phyloP scores from a whole-genome alignment of 768 basidiomycete species.

The Lentinus brumalis region DNA sequence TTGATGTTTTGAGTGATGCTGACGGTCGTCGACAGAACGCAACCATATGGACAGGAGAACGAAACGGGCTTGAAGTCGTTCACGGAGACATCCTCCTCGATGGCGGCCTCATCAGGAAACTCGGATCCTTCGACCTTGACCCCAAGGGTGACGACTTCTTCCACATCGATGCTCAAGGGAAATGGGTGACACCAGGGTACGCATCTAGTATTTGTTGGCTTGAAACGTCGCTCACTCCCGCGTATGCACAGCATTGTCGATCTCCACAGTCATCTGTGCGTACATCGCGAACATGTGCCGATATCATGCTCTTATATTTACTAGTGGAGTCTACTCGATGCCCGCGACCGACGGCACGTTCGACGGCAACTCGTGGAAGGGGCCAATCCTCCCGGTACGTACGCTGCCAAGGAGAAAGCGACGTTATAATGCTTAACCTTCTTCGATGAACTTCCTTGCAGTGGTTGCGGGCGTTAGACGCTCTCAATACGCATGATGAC shows the following conservation, averaged over 20 bases:
- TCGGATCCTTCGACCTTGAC: conserved; percentile 47
- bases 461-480: conserved; percentile 78
- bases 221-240: neutral
- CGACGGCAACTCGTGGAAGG: conserved; percentile 48
- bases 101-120: conserved; percentile 61
- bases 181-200: conserved; percentile 79
- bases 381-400: conserved; percentile 29
- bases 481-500: conserved; percentile 81
- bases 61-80: conserved; percentile 68
- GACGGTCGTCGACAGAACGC: conserved; percentile 47
- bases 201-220: neutral
- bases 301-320: conserved; percentile 16
- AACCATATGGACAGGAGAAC: conserved; percentile 79
- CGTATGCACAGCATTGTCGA: conserved; percentile 14
- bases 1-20: too few relatives aligned
- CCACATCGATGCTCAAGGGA: conserved; percentile 62
- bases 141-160: conserved; percentile 37
- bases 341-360: conserved; percentile 33
- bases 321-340: conserved; percentile 7
- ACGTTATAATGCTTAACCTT: too few relatives aligned
- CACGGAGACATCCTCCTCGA: conserved; percentile 70
- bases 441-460: conserved; percentile 18
- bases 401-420: neutral
- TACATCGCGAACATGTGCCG: conserved; percentile 42
- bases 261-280: conserved; percentile 21